These are phyloP conservation scores for Stachybotrys chlorohalonatus DNA, from an alignment of 2,329 filamentous ascomycete genomes.

Conservation along the genomic window DNA sequence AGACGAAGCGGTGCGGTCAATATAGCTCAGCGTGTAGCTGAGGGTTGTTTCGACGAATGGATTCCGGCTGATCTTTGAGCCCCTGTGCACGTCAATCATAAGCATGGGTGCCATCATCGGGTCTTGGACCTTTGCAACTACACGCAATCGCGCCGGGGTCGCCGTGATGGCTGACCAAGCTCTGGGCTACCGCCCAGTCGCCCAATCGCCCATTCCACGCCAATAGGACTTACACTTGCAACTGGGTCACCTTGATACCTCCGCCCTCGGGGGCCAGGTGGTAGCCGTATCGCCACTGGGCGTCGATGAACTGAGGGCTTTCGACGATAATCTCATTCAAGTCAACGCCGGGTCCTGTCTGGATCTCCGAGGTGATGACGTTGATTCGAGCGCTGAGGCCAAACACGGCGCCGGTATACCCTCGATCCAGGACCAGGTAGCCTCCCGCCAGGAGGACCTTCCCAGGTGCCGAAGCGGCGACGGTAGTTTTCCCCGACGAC, in stretches of 20 bases:
- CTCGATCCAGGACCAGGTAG: slow-evolving; percentile 85
- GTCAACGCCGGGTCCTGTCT: slow-evolving; percentile 53
- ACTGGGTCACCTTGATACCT: slow-evolving; percentile 74
- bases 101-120: background rate
- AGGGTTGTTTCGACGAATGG: slow-evolving; percentile 90
- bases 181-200: too few relatives aligned
- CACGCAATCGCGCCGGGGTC: too few relatives aligned
- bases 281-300: slow-evolving; percentile 82
- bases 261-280: slow-evolving; percentile 59
- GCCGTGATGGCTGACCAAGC: too few relatives aligned
- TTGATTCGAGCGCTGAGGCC: slow-evolving; percentile 61
- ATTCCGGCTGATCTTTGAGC: slow-evolving; percentile 46
- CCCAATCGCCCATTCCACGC: background rate
- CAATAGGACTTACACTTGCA: slow-evolving; percentile 58
- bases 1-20: slow-evolving; percentile 35
- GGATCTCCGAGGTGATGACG: slow-evolving; percentile 48
- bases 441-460: slow-evolving; percentile 94
- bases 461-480: slow-evolving; percentile 79
- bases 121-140: too few relatives aligned
- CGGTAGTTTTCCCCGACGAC: slow-evolving; percentile 22
- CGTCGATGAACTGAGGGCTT: slow-evolving; percentile 84
- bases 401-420: slow-evolving; percentile 69
- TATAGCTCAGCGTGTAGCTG: slow-evolving; percentile 79
- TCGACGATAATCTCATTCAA: slow-evolving; percentile 70
- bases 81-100: slow-evolving; percentile 21